Base-by-base conservation (phyloP, 2,329 filamentous ascomycete genomes). In the Ophiobolus disseminans region DNA sequence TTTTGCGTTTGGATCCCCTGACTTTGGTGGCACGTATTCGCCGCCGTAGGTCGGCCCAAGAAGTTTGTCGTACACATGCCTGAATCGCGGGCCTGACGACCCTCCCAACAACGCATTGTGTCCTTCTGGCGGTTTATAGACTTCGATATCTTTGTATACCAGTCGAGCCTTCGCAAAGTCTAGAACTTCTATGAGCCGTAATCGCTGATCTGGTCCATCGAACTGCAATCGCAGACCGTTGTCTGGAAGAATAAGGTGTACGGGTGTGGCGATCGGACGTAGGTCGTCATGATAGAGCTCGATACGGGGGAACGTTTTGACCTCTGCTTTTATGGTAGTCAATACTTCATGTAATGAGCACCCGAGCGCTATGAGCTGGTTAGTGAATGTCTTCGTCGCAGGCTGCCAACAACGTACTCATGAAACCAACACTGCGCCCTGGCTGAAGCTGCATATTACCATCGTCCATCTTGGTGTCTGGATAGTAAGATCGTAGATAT, bases 41-140 rank as follows among this genome's bases (percentile, higher is more conserved):
- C 94, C 94, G 1, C 89, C 89, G 70, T 96, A 97, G 0, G 93
- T 95, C 14, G 92, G 92, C 0, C 94, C 94, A 55, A 99, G 86
- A n/a, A 97, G 80, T 43, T 90, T 86, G 64, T 96, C 91, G 71
- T 97, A 99, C 58, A 99, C 87, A 72, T 95, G 90, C 50, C 88
- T 83, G 71, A 96, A 96, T 13, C 84, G 88, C 4, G 91, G 92
- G 0, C 90, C 90, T 8, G 73, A 71, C 39, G 78, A 64, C 21
- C 69, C 65, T 30, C 52, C 62, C 19, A 65, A 50, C 19, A 66
- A 51, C 5, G 53, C 58, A 28, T 50, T 49, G 23, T 55, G 48
- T 17, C 68, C 64, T 14, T 73, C 72, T 49, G 62, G 63, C 1
- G 82, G 82, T 66, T 90, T 92, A 43, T 91, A 81, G 13, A 97